Evolutionary conservation across 163 green algal species (phyloP).

Genomic region (Chlamydomonas reinhardtii): DNA sequence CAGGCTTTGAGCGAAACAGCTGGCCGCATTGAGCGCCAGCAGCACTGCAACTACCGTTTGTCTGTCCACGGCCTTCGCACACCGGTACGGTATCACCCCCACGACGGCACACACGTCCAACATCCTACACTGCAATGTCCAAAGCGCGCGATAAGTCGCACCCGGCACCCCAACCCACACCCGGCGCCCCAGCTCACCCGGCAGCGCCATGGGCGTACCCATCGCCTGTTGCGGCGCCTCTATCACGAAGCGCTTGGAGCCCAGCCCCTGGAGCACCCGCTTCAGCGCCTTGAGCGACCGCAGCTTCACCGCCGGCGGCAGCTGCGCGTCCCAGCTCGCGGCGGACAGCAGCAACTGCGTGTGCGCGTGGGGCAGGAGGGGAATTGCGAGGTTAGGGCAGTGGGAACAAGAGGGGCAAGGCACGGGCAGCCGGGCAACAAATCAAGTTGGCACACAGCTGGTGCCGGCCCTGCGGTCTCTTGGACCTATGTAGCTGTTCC

Average conservation of each 20-base stretch:
- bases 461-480: no score
- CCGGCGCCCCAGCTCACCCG: not conserved
- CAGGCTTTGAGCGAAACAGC: not conserved
- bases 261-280: constrained; percentile 73
- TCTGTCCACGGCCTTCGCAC: no score
- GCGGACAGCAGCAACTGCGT: constrained; percentile 35
- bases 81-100: no score
- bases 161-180: no score
- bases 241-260: constrained; percentile 80
- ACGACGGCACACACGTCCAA: no score
- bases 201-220: not conserved
- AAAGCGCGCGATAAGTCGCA: no score
- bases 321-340: constrained; percentile 2
- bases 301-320: constrained; percentile 48
- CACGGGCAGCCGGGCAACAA: no score
- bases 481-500: no score
- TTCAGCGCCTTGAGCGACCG: constrained; percentile 76
- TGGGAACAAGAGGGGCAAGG: not conserved
- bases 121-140: no score
- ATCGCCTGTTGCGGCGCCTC: constrained; percentile 55
- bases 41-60: no score
- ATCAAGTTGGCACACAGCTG: no score
- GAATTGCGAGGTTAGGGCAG: no score
- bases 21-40: not conserved
- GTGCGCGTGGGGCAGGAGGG: not conserved